Evolutionary conservation across 2,329 filamentous ascomycete species (phyloP).

Genomic region (Esteya vermicola): DNA sequence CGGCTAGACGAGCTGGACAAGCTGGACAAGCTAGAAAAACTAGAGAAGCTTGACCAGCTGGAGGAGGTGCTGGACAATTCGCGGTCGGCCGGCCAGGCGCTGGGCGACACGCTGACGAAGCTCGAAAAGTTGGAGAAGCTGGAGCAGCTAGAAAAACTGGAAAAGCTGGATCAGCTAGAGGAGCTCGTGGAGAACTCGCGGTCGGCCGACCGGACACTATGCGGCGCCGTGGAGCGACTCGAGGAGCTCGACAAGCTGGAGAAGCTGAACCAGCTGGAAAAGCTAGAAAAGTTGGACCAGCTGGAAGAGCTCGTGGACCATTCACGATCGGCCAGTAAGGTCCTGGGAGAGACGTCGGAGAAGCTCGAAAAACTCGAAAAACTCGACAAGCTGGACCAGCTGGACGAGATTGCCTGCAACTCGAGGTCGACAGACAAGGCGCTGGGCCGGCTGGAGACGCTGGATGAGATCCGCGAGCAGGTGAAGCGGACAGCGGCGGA

Average conservation of each 20-base stretch:
- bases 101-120: slow-evolving; percentile 22
- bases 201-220: not conserved
- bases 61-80: no score
- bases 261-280: not conserved
- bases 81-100: no score
- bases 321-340: not conserved
- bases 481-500: slow-evolving; percentile 74
- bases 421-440: slow-evolving; percentile 51
- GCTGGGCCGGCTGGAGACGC: slow-evolving; percentile 60
- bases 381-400: slow-evolving; percentile 45
- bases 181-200: slow-evolving; percentile 19
- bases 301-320: slow-evolving; percentile 13
- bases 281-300: not conserved
- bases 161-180: not conserved
- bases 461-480: slow-evolving; percentile 81
- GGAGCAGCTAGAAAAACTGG: slow-evolving; percentile 52
- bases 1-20: not conserved
- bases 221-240: slow-evolving; percentile 23
- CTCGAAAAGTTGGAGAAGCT: slow-evolving; percentile 52
- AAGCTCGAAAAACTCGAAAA: slow-evolving; percentile 42
- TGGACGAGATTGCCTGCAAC: slow-evolving; percentile 46
- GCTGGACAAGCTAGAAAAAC: slow-evolving; percentile 5
- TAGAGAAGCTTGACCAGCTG: slow-evolving; percentile 23
- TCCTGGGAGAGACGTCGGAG: slow-evolving; percentile 20
- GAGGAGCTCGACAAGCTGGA: slow-evolving; percentile 16